Evolutionary conservation across 2,329 filamentous ascomycete species (phyloP).

Genomic region (Penicillium sp.): DNA sequence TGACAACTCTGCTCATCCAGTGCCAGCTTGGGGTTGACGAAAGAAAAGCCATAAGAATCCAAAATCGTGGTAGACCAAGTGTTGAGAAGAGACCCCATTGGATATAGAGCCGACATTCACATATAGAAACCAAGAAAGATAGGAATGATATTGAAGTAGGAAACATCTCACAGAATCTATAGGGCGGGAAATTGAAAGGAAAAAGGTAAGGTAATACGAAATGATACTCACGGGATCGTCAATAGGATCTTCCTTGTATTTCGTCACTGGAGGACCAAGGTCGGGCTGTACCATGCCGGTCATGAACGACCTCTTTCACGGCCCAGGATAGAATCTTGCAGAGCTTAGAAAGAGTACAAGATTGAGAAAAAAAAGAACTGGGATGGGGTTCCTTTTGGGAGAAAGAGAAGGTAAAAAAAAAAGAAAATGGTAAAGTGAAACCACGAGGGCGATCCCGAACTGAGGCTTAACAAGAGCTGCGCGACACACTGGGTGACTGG

Average conservation of each 20-base stretch:
- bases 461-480: constrained; percentile 27
- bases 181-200: background rate
- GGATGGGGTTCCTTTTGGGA: constrained; percentile 8
- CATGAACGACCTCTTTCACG: constrained; percentile 34
- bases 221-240: constrained; percentile 48
- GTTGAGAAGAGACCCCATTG: background rate
- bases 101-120: background rate
- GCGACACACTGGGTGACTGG: constrained; percentile 27
- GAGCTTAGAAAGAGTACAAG: constrained; percentile 5
- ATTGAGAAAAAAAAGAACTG: constrained; percentile 12
- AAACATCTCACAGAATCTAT: constrained; percentile 10
- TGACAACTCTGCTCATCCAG: background rate
- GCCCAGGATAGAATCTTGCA: constrained; percentile 20
- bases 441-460: constrained; percentile 20
- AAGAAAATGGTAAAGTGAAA: constrained; percentile 7
- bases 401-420: constrained; percentile 14
- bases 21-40: too few species aligned
- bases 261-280: constrained; percentile 30
- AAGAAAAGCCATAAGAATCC: background rate
- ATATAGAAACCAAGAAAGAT: constrained; percentile 19
- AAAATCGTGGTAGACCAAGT: background rate
- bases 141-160: constrained; percentile 24
- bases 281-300: constrained; percentile 46
- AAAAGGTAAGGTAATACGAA: background rate
- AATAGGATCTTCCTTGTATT: constrained; percentile 50